These are phyloP conservation scores for Acanthamoeba triangularis DNA, from an alignment of 208 protist genomes.

Conservation along the genomic window DNA sequence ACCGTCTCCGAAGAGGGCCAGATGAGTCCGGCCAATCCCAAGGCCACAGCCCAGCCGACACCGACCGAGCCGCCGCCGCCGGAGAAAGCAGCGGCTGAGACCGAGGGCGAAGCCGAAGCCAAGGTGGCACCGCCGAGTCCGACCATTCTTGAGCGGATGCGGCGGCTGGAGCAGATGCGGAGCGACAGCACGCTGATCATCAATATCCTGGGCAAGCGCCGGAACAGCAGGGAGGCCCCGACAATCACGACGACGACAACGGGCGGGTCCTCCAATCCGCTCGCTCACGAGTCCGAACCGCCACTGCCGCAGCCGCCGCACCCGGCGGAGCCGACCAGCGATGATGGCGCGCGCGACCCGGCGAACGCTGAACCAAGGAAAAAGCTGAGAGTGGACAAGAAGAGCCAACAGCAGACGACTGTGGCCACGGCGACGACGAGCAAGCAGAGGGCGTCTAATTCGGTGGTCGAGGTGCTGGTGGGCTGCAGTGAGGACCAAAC, in stretches of 20 bases:
- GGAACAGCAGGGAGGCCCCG: background rate
- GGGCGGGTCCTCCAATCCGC: background rate
- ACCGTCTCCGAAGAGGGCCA: background rate
- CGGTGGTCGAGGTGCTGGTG: background rate
- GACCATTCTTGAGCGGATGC: slow-evolving; percentile 47
- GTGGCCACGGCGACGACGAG: background rate
- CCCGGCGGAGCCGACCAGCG: background rate
- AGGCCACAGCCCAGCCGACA: background rate
- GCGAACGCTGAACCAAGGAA: background rate
- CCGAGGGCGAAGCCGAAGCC: background rate
- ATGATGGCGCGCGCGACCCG: background rate
- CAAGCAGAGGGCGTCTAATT: background rate
- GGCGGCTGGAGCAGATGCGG: background rate
- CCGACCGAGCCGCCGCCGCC: background rate
- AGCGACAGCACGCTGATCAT: slow-evolving; percentile 1
- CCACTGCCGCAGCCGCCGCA: no score
- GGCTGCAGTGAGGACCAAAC: slow-evolving; percentile 35
- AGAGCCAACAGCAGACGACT: background rate
- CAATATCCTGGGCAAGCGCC: slow-evolving; percentile 14
- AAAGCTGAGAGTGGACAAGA: background rate
- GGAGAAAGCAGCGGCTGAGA: background rate
- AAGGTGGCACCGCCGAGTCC: slow-evolving; percentile 3
- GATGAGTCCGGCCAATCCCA: background rate
- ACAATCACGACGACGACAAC: background rate
- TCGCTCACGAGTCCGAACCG: no score